Percentiles rank a stretch among this genome's conserved stretches.
phyloP scores from a whole-genome alignment of 1,139 yeast species.

The Sugiyamaella pinicola region DNA sequence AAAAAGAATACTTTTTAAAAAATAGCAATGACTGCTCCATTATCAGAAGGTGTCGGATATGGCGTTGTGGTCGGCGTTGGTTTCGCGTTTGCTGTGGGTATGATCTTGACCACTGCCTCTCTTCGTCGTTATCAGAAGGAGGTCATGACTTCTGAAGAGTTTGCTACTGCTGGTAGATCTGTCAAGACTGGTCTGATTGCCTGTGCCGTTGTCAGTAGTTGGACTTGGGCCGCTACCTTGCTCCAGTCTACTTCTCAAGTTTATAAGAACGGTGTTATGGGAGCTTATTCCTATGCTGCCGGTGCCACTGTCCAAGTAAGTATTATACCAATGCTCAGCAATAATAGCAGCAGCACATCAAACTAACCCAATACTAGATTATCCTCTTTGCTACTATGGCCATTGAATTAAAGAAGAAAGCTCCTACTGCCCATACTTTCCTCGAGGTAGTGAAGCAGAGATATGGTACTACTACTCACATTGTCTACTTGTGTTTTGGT shows the following conservation, averaged over 20 bases:
- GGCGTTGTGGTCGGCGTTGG: slow-evolving; percentile 91
- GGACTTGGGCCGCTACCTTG: slow-evolving; percentile 95
- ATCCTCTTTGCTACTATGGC: slow-evolving; percentile 73
- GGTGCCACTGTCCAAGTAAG: slow-evolving; percentile 67
- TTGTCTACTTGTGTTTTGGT: slow-evolving; percentile 73
- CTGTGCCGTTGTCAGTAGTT: slow-evolving; percentile 84
- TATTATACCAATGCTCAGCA: background rate
- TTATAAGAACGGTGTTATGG: slow-evolving; percentile 74
- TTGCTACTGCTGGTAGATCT: slow-evolving; percentile 63
- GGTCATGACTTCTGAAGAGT: slow-evolving; percentile 61
- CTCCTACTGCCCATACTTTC: slow-evolving; percentile 63
- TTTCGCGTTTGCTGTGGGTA: slow-evolving; percentile 56
- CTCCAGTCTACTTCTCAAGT: slow-evolving; percentile 78
- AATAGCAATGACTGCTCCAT: slow-evolving; percentile 21
- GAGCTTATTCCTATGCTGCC: slow-evolving; percentile 73
- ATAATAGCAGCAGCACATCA: background rate
- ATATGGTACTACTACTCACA: slow-evolving; percentile 71
- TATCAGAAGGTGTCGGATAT: slow-evolving; percentile 85
- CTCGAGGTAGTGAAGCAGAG: slow-evolving; percentile 68
- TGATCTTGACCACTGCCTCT: slow-evolving; percentile 55
- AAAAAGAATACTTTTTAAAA: background rate
- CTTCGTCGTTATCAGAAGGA: slow-evolving; percentile 52
- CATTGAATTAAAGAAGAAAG: slow-evolving; percentile 56
- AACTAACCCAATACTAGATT: slow-evolving; percentile 39
- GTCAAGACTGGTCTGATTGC: slow-evolving; percentile 81